Conservation (phyloP, 352 stramenopile species). For the Phytophthora sp. region DNA sequence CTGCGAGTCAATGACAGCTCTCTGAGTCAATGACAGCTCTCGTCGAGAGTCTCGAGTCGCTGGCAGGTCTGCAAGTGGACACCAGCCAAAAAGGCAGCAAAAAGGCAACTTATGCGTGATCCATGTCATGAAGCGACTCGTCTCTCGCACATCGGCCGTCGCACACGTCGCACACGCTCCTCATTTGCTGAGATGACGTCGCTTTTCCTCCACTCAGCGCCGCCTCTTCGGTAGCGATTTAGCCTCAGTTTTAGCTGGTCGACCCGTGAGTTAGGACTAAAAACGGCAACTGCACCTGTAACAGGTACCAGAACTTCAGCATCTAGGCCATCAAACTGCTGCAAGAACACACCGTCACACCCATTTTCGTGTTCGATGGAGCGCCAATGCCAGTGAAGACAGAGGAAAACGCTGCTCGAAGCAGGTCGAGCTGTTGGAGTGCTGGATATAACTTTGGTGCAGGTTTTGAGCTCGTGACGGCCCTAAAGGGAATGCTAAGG, state of each 20-base stretch:
- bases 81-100: not conserved
- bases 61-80: no score
- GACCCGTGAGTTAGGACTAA: conserved; percentile 25
- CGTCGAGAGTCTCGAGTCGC: no score
- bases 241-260: conserved; percentile 18
- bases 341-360: conserved; percentile 79
- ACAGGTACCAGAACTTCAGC: conserved; percentile 85
- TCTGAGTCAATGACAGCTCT: no score
- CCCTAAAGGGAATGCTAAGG: conserved; percentile 49
- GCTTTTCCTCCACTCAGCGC: conserved; percentile 5
- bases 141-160: no score
- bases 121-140: no score
- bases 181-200: not conserved
- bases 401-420: conserved; percentile 53
- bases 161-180: conserved; percentile 15
- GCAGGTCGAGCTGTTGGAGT: conserved; percentile 35
- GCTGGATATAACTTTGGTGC: conserved; percentile 3
- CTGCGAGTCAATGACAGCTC: no score
- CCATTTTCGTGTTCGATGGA: conserved; percentile 95
- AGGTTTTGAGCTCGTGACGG: conserved; percentile 16
- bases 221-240: conserved; percentile 37
- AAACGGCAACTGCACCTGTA: conserved; percentile 26
- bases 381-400: conserved; percentile 89
- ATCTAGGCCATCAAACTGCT: conserved; percentile 91
- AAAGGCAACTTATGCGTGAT: not conserved